phyloP scores from a whole-genome alignment of 2,329 filamentous ascomycete species.

The Colletotrichum scovillei region DNA sequence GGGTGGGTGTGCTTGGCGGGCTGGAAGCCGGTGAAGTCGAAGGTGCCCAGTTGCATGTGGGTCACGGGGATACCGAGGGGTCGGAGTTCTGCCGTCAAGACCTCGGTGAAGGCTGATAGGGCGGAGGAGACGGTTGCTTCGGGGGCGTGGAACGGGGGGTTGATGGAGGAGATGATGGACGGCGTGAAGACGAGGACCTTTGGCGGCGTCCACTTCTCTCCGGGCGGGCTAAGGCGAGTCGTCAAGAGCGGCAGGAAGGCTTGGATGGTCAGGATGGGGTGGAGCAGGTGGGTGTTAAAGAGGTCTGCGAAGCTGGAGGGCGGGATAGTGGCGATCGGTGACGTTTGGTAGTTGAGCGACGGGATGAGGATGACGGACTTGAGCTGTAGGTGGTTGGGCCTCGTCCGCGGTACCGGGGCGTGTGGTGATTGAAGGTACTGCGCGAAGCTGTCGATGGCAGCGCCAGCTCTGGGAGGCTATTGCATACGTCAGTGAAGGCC shows the following conservation, averaged over 20 bases:
- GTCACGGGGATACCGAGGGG: conserved; percentile 82
- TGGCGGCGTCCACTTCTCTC: conserved; percentile 64
- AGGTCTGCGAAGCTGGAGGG: conserved; percentile 88
- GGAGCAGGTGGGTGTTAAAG: conserved; percentile 90
- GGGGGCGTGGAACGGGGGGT: conserved; percentile 83
- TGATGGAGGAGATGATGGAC: conserved; percentile 82
- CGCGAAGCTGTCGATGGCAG: conserved; percentile 78
- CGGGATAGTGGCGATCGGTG: conserved; percentile 86
- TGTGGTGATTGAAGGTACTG: conserved; percentile 80
- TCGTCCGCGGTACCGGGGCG: conserved; percentile 79
- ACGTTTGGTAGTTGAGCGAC: conserved; percentile 81
- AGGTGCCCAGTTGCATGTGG: conserved; percentile 90
- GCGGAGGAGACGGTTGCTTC: conserved; percentile 89
- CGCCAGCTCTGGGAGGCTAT: conserved; percentile 75
- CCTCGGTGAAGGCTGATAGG: conserved; percentile 86
- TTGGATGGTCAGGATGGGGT: conserved; percentile 89
- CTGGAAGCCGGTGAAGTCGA: conserved; percentile 81
- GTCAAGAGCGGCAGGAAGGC: conserved; percentile 86
- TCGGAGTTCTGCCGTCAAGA: conserved; percentile 81
- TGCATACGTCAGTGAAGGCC: conserved; percentile 15
- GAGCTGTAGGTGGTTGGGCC: conserved; percentile 79
- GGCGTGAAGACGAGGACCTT: conserved; percentile 84
- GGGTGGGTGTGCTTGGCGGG: conserved; percentile 55
- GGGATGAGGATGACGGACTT: conserved; percentile 87
- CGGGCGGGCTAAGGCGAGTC: conserved; percentile 65